Percentiles rank a stretch among this genome's conserved stretches.
Evolutionary conservation across 768 basidiomycete genomes (phyloP).

Genomic region (Tricholoma hemisulphureum): DNA sequence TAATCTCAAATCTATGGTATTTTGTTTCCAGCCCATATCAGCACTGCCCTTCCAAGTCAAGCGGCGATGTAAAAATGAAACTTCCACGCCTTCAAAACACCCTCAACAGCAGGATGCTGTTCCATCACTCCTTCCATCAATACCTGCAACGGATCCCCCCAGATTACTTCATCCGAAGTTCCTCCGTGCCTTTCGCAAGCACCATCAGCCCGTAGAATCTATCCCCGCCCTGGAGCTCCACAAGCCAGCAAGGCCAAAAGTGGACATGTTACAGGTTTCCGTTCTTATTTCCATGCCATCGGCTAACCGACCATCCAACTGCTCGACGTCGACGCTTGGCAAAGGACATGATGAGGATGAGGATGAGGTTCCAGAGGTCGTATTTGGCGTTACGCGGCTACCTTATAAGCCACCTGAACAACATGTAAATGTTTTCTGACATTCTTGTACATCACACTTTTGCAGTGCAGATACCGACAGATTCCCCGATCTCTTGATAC

Average conservation of each 20-base stretch:
- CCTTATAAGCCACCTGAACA: conserved; percentile 24
- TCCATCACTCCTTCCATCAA: conserved; percentile 8
- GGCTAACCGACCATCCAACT: conserved; percentile 20
- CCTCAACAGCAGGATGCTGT: conserved; percentile 7
- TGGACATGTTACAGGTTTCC: conserved; percentile 49
- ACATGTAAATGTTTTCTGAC: background rate
- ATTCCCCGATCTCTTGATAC: conserved; percentile 1
- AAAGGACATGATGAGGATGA: conserved; percentile 20
- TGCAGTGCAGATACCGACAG: conserved; percentile 6
- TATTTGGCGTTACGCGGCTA: conserved; percentile 46
- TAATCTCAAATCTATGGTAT: conserved; percentile 7
- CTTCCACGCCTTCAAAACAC: conserved; percentile 2
- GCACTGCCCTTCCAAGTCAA: conserved; percentile 35
- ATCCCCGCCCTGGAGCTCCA: conserved; percentile 4
- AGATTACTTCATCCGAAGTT: background rate
- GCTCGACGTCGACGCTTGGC: conserved; percentile 17
- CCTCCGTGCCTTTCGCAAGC: conserved; percentile 4
- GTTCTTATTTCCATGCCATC: conserved; percentile 61
- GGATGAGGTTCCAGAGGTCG: conserved; percentile 47
- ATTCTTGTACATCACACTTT: conserved; percentile 6
- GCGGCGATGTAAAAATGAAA: conserved; percentile 27
- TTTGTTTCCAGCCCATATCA: conserved; percentile 36
- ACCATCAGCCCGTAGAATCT: conserved; percentile 2
- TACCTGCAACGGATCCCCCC: conserved; percentile 6
- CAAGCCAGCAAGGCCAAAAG: conserved; percentile 13